Base-by-base conservation (phyloP, 371 early-diverging fungal species). In the Rhizopus microsporus region DNA sequence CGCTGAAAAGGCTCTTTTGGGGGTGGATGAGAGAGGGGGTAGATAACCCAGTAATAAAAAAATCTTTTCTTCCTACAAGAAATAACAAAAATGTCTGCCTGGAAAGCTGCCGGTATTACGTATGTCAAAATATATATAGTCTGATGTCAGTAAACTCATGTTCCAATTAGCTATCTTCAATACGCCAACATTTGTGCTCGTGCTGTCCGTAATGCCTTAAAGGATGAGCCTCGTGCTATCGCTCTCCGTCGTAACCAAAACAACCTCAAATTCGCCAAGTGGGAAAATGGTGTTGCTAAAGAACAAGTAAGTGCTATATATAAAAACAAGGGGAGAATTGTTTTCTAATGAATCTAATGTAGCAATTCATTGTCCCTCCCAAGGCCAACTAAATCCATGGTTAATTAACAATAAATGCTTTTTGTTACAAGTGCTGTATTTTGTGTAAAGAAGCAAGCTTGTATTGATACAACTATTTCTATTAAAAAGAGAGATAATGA, bases 141-240 rank as follows among this genome's bases (percentile, higher is more conserved):
- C 13, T 8, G 4, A 7, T 10, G 13, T 39, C 39, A 13, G 13
- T 39, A 39, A 10, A 10, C 39, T 10, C 39, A 10, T 39, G 1
- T 39, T 39, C 13, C 13, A 10, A 10, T 39, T 8, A 93, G 93
- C 65, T 95, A 95, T 85, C 83, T 95, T 64, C 89, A 92, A 74
- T 93, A 90, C 78, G 78, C 88, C 69, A 88, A 90, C 84, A 83
- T 92, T 69, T 84, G 89, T 73, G 92, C 95, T 62, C 82, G 83
- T 56, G 88, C 92, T 56, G 86, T 95, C 53, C 91, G 95, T 69
- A 86, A 88, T 76, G 78, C 88, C 23, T 80, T 95, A 72, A 93
- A 92, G 87, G 86, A 84, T 42, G 92, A 93, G 38, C 73, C 79
- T 51, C 85, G 85, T 64, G 70, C 78, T 54, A 69, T 72, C 55